Percentiles rank a stretch among this genome's conserved stretches.
Conservation (phyloP, 495 filamentous ascomycete species). For the Terfezia boudieri region DNA sequence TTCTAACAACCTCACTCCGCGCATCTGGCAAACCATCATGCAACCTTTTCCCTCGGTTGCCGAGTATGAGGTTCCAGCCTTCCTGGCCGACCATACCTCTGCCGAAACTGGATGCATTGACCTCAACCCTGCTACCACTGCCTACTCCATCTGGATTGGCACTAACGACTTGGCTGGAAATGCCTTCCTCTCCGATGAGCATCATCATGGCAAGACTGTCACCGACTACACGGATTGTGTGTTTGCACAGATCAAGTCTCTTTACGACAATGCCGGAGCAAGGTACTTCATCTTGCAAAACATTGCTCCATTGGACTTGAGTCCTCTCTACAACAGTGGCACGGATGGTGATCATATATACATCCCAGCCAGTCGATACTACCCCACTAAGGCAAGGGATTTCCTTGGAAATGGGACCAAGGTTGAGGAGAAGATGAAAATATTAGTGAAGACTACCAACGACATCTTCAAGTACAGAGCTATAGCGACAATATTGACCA, state of each 20-base stretch:
- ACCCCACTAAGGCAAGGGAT: conserved; percentile 31
- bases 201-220: conserved; percentile 34
- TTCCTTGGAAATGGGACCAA: conserved; percentile 28
- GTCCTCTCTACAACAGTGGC: conserved; percentile 34
- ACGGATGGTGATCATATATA: conserved; percentile 26
- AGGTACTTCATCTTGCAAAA: conserved; percentile 50
- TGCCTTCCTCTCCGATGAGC: conserved; percentile 39
- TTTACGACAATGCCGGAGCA: conserved; percentile 38
- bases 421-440: conserved; percentile 35
- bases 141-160: conserved; percentile 57
- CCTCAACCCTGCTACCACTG: conserved; percentile 32
- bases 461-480: conserved; percentile 38
- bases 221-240: conserved; percentile 42
- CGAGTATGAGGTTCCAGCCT: conserved; percentile 48
- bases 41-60: conserved; percentile 35
- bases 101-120: conserved; percentile 20
- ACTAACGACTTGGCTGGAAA: conserved; percentile 49
- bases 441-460: conserved; percentile 38
- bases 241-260: conserved; percentile 31
- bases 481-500: conserved; percentile 25
- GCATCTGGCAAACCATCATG: conserved; percentile 26
- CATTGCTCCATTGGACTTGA: conserved; percentile 35
- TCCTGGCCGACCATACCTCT: conserved; percentile 34
- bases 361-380: conserved; percentile 28
- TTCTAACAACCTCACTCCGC: conserved; percentile 39